A percentile compares a stretch with the other conserved stretches of the same genome.
These are phyloP conservation scores for Irpex sp. DNA, from an alignment of 1,284 basidiomycete species.

Conservation along the genomic window DNA sequence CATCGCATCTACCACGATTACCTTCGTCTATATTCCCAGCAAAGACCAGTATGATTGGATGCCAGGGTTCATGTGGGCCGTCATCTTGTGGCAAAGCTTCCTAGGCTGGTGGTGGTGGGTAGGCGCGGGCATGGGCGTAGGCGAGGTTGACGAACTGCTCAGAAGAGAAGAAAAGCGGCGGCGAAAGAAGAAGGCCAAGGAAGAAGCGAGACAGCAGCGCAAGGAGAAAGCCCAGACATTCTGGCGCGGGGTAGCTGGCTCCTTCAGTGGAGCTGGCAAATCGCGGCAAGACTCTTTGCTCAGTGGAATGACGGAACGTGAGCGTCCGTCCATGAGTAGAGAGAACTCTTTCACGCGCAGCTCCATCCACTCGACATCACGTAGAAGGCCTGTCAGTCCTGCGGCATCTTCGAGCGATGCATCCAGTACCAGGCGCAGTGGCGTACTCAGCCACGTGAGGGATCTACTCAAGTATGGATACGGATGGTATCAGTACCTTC, in stretches of 20 bases:
- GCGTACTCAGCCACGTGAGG: conserved; percentile 13
- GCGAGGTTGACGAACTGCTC: conserved; percentile 60
- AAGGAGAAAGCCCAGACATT: conserved; percentile 47
- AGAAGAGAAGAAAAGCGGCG: conserved; percentile 56
- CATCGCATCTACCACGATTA: conserved; percentile 76
- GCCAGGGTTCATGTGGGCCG: conserved; percentile 80
- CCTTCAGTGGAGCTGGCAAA: conserved; percentile 19
- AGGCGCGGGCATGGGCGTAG: conserved; percentile 77
- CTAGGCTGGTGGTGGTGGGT: conserved; percentile 99
- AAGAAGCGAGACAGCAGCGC: conserved; percentile 36
- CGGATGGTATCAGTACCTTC: conserved; percentile 52
- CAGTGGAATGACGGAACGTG: conserved; percentile 7
- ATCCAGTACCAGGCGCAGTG: neutral
- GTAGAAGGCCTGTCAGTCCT: neutral
- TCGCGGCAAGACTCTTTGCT: conserved; percentile 2
- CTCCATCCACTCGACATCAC: neutral
- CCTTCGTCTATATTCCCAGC: conserved; percentile 80
- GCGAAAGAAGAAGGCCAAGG: conserved; percentile 38
- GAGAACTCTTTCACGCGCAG: neutral
- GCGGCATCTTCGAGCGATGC: conserved; percentile 1
- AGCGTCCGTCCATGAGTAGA: neutral
- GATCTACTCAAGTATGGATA: conserved; percentile 33
- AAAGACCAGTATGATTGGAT: conserved; percentile 86
- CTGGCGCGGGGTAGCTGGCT: conserved; percentile 50
- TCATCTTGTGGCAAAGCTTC: conserved; percentile 91